Conservation (phyloP, 345 rosid species). For the Rhodomyrtus tomentosa region DNA sequence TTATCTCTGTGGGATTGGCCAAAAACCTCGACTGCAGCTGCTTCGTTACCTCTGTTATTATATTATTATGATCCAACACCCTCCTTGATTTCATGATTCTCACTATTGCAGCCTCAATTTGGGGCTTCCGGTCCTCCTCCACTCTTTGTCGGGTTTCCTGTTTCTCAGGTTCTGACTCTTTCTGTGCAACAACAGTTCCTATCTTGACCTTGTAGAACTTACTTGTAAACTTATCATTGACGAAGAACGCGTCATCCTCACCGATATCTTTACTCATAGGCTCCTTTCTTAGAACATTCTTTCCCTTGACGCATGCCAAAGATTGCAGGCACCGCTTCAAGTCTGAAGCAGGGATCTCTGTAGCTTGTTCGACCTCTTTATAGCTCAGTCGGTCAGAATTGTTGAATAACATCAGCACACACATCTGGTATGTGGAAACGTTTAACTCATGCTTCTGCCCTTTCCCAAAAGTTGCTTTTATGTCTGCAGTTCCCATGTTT, state of each 20-base stretch:
- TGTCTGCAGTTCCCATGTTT: conserved; percentile 98
- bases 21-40: conserved; percentile 93
- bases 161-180: conserved; percentile 96
- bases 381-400: conserved; percentile 71
- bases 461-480: conserved; percentile 80
- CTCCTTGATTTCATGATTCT: conserved; percentile 98
- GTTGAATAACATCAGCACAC: conserved; percentile 88
- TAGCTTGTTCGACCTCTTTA: conserved; percentile 91
- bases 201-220: conserved; percentile 96
- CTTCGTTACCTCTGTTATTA: conserved; percentile 88
- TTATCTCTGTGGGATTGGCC: conserved; percentile 91
- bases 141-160: conserved; percentile 98
- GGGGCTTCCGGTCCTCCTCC: conserved; percentile 97
- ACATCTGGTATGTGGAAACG: conserved; percentile 97
- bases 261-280: conserved; percentile 97
- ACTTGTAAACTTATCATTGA: conserved; percentile 87
- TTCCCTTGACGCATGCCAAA: conserved; percentile 84
- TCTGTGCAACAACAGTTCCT: conserved; percentile 96
- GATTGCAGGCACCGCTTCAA: conserved; percentile 92
- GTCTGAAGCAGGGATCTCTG: conserved; percentile 79
- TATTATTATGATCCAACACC: conserved; percentile 88
- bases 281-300: conserved; percentile 88
- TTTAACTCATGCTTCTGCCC: conserved; percentile 98
- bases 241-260: conserved; percentile 72
- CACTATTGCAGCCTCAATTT: conserved; percentile 96